These are phyloP conservation scores for Taphrina populina DNA, from an alignment of 1,139 yeast species.

Conservation along the genomic window DNA sequence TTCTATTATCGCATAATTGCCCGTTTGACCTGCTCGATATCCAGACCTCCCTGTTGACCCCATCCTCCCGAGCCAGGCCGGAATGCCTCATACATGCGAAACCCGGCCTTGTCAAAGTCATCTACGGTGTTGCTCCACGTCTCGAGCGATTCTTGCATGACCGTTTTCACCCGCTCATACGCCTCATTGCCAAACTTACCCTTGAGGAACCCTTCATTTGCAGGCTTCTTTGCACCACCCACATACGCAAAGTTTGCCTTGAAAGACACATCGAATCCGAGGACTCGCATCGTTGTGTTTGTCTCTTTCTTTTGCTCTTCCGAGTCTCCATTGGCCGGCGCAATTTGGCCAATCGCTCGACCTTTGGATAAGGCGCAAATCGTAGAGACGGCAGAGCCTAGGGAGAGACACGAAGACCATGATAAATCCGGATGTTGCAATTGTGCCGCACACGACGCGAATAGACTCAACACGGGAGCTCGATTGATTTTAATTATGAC, in stretches of 20 bases:
- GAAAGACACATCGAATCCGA: slow-evolving; percentile 14
- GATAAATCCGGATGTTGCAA: slow-evolving; percentile 8
- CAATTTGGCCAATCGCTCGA: slow-evolving; percentile 25
- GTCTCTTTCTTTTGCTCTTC: not conserved
- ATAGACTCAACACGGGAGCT: slow-evolving; percentile 25
- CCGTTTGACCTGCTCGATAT: slow-evolving; percentile 8
- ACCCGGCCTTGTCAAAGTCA: slow-evolving; percentile 16
- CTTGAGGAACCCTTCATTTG: slow-evolving; percentile 19
- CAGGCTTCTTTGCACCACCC: slow-evolving; percentile 12
- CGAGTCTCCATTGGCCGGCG: not conserved
- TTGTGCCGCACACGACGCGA: slow-evolving; percentile 23
- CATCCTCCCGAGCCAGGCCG: slow-evolving; percentile 18
- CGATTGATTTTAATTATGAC: slow-evolving; percentile 25
- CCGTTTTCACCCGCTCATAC: slow-evolving; percentile 3
- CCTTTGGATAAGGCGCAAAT: slow-evolving; percentile 30
- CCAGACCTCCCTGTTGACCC: slow-evolving; percentile 26
- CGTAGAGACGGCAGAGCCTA: slow-evolving; percentile 17
- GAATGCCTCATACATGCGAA: slow-evolving; percentile 25
- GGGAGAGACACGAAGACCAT: slow-evolving; percentile 24
- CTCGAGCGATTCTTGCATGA: slow-evolving; percentile 5
- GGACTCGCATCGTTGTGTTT: not conserved
- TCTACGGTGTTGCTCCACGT: slow-evolving; percentile 22
- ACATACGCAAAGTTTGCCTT: slow-evolving; percentile 13
- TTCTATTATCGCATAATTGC: not conserved
- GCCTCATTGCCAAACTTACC: slow-evolving; percentile 13